Conservation (phyloP, 2,329 filamentous ascomycete species). For the Fusarium nelsonii region DNA sequence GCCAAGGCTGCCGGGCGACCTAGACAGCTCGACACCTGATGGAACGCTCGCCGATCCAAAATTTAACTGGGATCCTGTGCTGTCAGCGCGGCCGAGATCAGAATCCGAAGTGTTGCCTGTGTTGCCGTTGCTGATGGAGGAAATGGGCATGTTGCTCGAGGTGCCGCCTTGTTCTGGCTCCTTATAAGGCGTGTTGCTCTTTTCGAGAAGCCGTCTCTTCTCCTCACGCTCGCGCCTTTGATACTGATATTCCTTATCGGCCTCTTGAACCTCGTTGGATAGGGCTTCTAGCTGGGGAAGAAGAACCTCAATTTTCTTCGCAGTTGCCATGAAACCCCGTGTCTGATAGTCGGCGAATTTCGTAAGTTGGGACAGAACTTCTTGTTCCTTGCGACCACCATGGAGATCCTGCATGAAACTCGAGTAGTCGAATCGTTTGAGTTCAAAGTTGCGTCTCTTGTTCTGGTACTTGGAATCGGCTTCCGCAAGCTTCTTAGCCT, state of each 20-base stretch:
- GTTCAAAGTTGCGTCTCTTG: slow-evolving; percentile 93
- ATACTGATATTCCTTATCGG: slow-evolving; percentile 96
- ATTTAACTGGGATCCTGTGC: slow-evolving; percentile 76
- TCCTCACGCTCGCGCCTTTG: slow-evolving; percentile 96
- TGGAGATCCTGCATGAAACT: slow-evolving; percentile 99
- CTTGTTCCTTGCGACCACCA: slow-evolving; percentile 97
- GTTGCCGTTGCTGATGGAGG: slow-evolving; percentile 58
- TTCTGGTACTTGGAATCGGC: slow-evolving; percentile 97
- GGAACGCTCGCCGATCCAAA: slow-evolving; percentile 51
- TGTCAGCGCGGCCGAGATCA: slow-evolving; percentile 79
- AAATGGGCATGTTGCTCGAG: slow-evolving; percentile 51
- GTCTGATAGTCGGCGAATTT: slow-evolving; percentile 94
- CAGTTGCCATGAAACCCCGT: slow-evolving; percentile 81
- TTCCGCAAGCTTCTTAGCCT: slow-evolving; percentile 95
- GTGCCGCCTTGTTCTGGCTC: slow-evolving; percentile 73
- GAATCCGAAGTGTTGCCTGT: slow-evolving; percentile 69
- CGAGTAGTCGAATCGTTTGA: slow-evolving; percentile 98
- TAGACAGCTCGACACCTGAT: slow-evolving; percentile 60
- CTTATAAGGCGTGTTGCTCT: slow-evolving; percentile 79
- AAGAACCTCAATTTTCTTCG: slow-evolving; percentile 88
- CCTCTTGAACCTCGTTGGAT: slow-evolving; percentile 87
- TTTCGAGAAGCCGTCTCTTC: slow-evolving; percentile 89
- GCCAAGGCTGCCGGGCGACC: slow-evolving; percentile 68
- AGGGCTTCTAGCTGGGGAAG: slow-evolving; percentile 91
- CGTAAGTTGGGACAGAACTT: slow-evolving; percentile 93